Evolutionary conservation across 306 rosid species (phyloP).

Genomic region (Bauhinia variegata): DNA sequence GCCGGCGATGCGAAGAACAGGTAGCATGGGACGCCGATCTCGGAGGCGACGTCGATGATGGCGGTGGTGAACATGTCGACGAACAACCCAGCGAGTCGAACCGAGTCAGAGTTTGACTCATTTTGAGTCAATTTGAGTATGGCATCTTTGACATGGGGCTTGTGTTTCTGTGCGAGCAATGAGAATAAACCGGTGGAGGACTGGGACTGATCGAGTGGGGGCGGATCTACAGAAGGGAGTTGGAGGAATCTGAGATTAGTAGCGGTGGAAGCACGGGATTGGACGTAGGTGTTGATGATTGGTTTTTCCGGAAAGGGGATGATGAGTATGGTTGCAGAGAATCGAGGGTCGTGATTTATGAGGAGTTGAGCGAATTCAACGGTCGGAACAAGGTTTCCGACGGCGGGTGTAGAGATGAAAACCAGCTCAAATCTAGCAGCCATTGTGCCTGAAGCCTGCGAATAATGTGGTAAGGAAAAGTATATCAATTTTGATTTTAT

Average conservation of each 20-base stretch:
- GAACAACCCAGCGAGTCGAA: slow-evolving; percentile 47
- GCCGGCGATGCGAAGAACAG: slow-evolving; percentile 60
- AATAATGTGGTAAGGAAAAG: too few relatives aligned
- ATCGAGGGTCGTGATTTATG: slow-evolving; percentile 44
- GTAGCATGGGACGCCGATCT: slow-evolving; percentile 57
- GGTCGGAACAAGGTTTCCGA: slow-evolving; percentile 59
- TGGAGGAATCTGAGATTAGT: slow-evolving; percentile 39
- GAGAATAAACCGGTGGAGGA: slow-evolving; percentile 33
- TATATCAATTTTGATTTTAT: too few relatives aligned
- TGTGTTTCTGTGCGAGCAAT: slow-evolving; percentile 45
- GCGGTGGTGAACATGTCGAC: slow-evolving; percentile 59
- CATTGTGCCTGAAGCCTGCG: background rate
- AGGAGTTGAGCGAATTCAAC: slow-evolving; percentile 64
- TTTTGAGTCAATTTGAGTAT: slow-evolving; percentile 26
- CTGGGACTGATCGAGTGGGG: slow-evolving; percentile 47
- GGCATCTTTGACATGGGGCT: slow-evolving; percentile 33
- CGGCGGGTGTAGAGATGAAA: slow-evolving; percentile 53
- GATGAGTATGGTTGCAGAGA: slow-evolving; percentile 59
- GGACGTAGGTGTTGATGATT: slow-evolving; percentile 44
- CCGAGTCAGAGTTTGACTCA: slow-evolving; percentile 23
- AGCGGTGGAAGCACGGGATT: slow-evolving; percentile 44
- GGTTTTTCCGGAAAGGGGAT: slow-evolving; percentile 48
- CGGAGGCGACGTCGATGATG: slow-evolving; percentile 59
- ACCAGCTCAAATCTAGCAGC: slow-evolving; percentile 45
- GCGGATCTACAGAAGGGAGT: slow-evolving; percentile 46